A percentile compares a stretch with the other conserved stretches of the same genome.
These are phyloP conservation scores for Penicillium sp. DNA, from an alignment of 2,329 filamentous ascomycete species.

Conservation along the genomic window DNA sequence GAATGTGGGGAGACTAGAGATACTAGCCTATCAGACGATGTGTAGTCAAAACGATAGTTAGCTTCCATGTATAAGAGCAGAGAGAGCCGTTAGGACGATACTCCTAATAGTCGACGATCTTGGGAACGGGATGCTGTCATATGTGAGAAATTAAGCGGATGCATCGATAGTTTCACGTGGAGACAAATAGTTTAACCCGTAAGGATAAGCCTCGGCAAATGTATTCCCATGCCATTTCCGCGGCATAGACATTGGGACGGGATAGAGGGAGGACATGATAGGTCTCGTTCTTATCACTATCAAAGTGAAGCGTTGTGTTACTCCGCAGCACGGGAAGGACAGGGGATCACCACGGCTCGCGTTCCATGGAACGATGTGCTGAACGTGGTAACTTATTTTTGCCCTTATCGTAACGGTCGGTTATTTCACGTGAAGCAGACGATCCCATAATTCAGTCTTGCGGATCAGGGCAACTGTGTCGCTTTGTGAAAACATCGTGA, in stretches of 20 bases:
- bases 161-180: not conserved
- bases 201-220: not conserved
- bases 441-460: not conserved
- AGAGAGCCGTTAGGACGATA: not conserved
- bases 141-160: not conserved
- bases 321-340: not conserved
- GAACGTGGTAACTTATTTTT: not conserved
- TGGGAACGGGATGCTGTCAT: not conserved
- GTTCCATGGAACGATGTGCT: not conserved
- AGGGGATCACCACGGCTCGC: not conserved
- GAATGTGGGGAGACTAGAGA: constrained; percentile 3
- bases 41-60: not conserved
- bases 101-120: not conserved
- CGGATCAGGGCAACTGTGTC: not conserved
- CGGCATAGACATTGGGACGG: constrained; percentile 5
- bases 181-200: constrained; percentile 1
- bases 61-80: not conserved
- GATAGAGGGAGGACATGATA: constrained; percentile 5
- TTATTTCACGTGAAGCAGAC: not conserved
- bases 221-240: constrained; percentile 3
- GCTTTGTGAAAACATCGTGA: not conserved
- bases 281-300: constrained; percentile 5
- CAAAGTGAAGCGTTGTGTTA: constrained; percentile 18
- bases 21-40: not conserved
- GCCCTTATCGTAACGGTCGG: not conserved